Evolutionary conservation across 257 asterid species (phyloP).

Genomic region (Solanum ossicruentum): DNA sequence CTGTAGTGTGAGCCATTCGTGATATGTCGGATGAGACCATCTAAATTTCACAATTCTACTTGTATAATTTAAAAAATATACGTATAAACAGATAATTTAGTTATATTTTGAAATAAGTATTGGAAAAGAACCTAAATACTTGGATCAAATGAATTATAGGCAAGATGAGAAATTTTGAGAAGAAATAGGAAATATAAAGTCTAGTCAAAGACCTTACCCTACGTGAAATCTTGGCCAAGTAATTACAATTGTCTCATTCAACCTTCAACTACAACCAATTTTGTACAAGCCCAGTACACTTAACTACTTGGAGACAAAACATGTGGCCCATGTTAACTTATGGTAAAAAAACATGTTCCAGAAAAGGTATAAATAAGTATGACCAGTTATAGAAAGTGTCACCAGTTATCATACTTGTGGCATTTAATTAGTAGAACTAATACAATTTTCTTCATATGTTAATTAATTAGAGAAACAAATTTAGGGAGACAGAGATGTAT

Average conservation of each 20-base stretch:
- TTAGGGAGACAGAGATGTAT: conserved; percentile 23
- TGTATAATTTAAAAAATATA: not conserved
- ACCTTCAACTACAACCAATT: not conserved
- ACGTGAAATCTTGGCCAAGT: conserved; percentile 25
- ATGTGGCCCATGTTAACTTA: conserved; percentile 4
- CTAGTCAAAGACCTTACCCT: conserved; percentile 12
- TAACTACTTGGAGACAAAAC: not conserved
- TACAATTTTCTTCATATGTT: not conserved
- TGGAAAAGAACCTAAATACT: not conserved
- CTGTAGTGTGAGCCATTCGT: too few species aligned
- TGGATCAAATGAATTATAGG: conserved; percentile 36
- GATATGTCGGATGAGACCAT: not conserved
- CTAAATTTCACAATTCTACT: not conserved
- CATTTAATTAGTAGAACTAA: not conserved
- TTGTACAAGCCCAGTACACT: not conserved
- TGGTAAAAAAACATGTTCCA: not conserved
- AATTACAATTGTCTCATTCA: not conserved
- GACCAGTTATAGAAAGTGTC: not conserved
- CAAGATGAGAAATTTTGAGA: conserved; percentile 15
- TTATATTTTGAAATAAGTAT: conserved; percentile 10
- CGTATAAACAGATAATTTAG: not conserved
- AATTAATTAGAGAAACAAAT: not conserved
- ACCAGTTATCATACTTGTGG: conserved; percentile 5
- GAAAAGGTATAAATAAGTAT: conserved; percentile 9
- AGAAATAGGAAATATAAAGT: conserved; percentile 10